phyloP scores from a whole-genome alignment of 2,329 filamentous ascomycete species.

The Arthroderma sp. region DNA sequence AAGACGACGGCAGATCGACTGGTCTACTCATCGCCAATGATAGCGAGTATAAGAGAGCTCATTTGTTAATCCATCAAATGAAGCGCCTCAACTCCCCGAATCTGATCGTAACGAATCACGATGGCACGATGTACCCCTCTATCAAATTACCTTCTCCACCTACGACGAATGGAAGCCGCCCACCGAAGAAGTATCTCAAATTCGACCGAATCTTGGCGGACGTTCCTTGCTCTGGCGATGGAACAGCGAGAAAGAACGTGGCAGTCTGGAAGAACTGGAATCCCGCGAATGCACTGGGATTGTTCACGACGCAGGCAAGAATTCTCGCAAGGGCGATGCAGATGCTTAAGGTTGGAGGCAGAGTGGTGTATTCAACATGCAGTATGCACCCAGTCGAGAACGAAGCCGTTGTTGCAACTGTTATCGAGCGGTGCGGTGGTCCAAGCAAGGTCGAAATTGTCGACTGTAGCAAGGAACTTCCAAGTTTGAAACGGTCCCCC shows the following conservation, averaged over 20 bases:
- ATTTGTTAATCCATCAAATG: conserved; percentile 95
- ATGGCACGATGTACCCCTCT: conserved; percentile 88
- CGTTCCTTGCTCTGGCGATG: conserved; percentile 92
- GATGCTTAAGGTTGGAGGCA: conserved; percentile 87
- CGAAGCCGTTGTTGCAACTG: conserved; percentile 77
- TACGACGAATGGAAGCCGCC: conserved; percentile 38
- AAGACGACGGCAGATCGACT: conserved; percentile 75
- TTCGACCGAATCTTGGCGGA: conserved; percentile 95
- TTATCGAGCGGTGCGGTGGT: conserved; percentile 82
- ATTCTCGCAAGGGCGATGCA: conserved; percentile 87
- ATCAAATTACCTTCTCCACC: conserved; percentile 61
- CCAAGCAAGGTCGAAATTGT: conserved; percentile 66
- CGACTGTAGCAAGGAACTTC: conserved; percentile 67
- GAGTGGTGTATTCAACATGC: conserved; percentile 95
- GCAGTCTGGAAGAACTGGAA: conserved; percentile 94
- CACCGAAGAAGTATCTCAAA: conserved; percentile 64
- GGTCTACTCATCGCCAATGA: conserved; percentile 93
- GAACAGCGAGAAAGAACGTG: conserved; percentile 83
- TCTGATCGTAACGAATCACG: conserved; percentile 92
- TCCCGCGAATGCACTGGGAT: conserved; percentile 70
- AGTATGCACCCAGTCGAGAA: conserved; percentile 98
- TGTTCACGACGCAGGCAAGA: conserved; percentile 74
- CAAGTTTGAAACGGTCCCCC: conserved; percentile 59
- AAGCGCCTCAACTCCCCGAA: conserved; percentile 96
- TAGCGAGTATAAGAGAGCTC: conserved; percentile 87